Evolutionary conservation across 208 protist genomes (phyloP), one percentile per base, ranked within the genome.

Genomic region (Crithidia thermophila): DNA sequence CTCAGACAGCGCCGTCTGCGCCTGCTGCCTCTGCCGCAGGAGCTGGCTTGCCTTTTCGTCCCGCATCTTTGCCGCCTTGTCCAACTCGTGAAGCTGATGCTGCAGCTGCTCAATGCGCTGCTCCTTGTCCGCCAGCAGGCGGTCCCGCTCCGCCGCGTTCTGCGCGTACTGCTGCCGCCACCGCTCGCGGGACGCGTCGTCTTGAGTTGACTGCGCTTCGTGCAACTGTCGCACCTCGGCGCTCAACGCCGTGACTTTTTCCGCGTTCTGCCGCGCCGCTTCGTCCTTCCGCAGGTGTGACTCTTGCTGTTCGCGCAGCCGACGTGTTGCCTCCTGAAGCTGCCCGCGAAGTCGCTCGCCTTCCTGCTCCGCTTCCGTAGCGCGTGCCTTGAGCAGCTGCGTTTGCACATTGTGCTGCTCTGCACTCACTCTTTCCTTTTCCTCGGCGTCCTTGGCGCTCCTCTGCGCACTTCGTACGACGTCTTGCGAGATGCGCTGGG

Each of bases 91-190:
- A 6, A 46, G 34, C 25, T 63, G 33, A 9, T 18, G 31, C 33
- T 61, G 45, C 3, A 68, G 55, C 16, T 30, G 30, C 20, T 33
- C 65, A 2, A 49, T 49, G 14, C 55, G 46, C 7, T 36, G 47
- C 68, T 67, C 59, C n/a, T 59, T 64, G 18, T 31, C 25, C 39
- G 42, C 45, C 4, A 74, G 18, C 23, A 67, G 31, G 42, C 53
- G 36, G 34, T 67, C 68, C 10, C 52, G 51, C 11, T 74, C 68
- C 6, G 46, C 50, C 4, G 20, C 47, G 60, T 45, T 67, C 47
- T 74, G 68, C 50, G 52, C 68, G 51, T 67, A 49, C 68, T 67
- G 68, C 23, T 56, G 51, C 28, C 68, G 58, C 50, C 58, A 74
- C 21, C 51, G 68, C 21, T 74, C 59, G 4, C 68, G 52, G 51